These are phyloP conservation scores for Paecilomyces sp. DNA, from an alignment of 2,329 filamentous ascomycete species.

Conservation along the genomic window DNA sequence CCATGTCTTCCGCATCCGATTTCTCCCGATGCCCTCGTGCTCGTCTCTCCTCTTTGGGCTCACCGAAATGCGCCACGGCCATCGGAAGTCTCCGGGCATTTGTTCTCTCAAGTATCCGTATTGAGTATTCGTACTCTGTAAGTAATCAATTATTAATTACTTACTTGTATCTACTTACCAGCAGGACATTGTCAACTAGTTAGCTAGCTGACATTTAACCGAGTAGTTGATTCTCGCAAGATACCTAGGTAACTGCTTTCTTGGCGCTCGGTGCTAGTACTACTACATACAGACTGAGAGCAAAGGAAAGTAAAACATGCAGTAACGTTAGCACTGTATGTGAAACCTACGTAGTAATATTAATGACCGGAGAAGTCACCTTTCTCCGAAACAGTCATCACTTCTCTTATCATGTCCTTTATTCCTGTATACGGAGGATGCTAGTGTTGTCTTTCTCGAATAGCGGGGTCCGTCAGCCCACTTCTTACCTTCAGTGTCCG, in stretches of 20 bases:
- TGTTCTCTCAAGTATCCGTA: too few relatives aligned
- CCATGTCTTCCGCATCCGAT: neutral
- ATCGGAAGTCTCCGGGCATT: neutral
- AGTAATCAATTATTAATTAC: too few relatives aligned
- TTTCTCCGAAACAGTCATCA: neutral
- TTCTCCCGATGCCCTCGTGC: neutral
- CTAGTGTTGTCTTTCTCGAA: neutral
- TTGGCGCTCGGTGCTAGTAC: too few relatives aligned
- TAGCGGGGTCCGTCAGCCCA: neutral
- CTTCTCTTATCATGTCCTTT: neutral
- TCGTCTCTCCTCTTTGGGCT: neutral
- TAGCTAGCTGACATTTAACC: too few relatives aligned
- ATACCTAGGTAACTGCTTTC: too few relatives aligned
- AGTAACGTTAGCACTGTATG: too few relatives aligned
- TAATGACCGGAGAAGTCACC: neutral
- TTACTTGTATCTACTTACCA: neutral
- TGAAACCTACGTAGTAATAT: too few relatives aligned
- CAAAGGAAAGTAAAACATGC: too few relatives aligned
- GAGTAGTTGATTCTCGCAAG: too few relatives aligned
- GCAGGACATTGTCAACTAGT: neutral
- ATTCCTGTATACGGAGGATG: neutral
- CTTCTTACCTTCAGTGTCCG: too few relatives aligned
- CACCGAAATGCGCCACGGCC: neutral
- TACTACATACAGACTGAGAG: too few relatives aligned
- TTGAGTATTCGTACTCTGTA: too few relatives aligned